Percentiles rank a stretch among this genome's conserved stretches.
Evolutionary conservation across 2,329 filamentous ascomycete species (phyloP).

Genomic region (Fusarium poae): DNA sequence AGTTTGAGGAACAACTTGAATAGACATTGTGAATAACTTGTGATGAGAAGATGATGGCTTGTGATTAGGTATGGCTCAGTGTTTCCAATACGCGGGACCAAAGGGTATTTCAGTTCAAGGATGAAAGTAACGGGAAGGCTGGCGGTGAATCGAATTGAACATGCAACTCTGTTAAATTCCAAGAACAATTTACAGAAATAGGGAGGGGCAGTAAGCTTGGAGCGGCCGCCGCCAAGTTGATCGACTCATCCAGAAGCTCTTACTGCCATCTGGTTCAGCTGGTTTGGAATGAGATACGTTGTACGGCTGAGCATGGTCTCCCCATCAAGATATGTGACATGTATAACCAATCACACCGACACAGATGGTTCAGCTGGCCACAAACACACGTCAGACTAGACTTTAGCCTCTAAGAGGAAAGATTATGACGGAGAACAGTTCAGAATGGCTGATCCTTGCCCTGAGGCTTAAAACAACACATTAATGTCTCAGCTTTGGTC

Average conservation of each 20-base stretch:
- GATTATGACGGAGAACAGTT: neutral
- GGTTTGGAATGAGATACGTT: neutral
- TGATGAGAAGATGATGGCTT: neutral
- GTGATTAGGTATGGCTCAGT: neutral
- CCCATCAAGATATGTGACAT: neutral
- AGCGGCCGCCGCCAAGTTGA: too few relatives aligned
- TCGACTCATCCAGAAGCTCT: too few relatives aligned
- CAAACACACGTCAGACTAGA: neutral
- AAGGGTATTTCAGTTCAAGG: neutral
- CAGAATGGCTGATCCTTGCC: neutral
- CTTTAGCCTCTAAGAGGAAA: neutral
- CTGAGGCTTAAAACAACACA: neutral
- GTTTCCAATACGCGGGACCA: neutral
- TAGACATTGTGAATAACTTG: neutral
- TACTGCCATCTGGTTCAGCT: too few relatives aligned
- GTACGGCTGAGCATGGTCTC: neutral
- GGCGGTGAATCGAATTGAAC: neutral
- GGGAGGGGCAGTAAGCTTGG: neutral
- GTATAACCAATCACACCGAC: neutral
- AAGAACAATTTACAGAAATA: neutral
- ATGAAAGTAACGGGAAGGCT: neutral
- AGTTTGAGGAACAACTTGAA: neutral
- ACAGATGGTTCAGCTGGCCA: neutral
- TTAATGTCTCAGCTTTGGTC: neutral
- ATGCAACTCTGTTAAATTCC: fast-evolving